Evolutionary conservation across 768 basidiomycete genomes (phyloP), one percentile per base, ranked within the genome.

Genomic region (Galerina sulciceps): DNA sequence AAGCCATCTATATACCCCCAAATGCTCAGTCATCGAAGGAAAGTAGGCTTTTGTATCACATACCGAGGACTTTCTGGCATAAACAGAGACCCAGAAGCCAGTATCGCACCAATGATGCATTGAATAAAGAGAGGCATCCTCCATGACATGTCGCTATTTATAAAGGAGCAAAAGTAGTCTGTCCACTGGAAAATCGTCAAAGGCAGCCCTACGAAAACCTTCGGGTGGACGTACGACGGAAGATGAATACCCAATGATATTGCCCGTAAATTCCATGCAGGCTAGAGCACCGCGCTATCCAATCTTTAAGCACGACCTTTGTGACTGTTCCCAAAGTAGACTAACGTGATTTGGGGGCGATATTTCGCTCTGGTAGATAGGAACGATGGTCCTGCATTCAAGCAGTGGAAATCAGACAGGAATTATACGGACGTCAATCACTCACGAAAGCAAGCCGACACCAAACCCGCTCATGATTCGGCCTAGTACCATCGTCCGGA

Each of bases 341-440:
- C 86, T 20, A 63, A 91, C 93, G 76, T 96, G 93, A 65, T 91
- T 82, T 2, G 96, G 92, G 31, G 96, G 95, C 4, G 93, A 95
- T 46, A 97, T 94, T 78, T 98, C 96, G 65, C 92, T 94, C 78
- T 97, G 93, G 72, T 94, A 96, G 57, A 95, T 94, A 13, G 93
- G 94, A 26, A 95, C 93, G 59, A 95, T 94, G n/a, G 93, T 95
- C 42, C 93, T 94, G 38, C 53, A 38, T 34, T 64, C 36, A 42
- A 8, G 36, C 48, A 23, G 38, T 55, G 31, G 52, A 49, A 37
- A 23, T 5, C 17, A 4, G 35, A 1, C 31, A 42, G 4, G 18
- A 50, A 18, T 34, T 17, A n/a, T 20, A 15, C 9, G 23, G 37
- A 37, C 31, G 11, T 14, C 40, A 55, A 58, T 62, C 15, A 81